These are phyloP conservation scores for Elaeagnus macrophylla DNA, from an alignment of 306 rosid species.

Conservation along the genomic window DNA sequence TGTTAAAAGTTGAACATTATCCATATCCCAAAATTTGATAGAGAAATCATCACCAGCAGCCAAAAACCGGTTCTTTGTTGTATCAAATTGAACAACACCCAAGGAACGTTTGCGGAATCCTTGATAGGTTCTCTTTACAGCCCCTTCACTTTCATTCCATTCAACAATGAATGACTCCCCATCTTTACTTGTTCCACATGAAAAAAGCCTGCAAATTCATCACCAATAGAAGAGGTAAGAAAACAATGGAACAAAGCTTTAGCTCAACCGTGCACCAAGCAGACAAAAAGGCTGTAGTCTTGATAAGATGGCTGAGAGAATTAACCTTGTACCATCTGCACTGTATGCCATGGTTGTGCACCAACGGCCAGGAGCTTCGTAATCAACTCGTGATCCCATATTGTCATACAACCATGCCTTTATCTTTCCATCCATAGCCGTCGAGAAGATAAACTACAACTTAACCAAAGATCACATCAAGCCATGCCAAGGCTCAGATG, in stretches of 20 bases:
- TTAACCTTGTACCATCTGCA: conserved; percentile 89
- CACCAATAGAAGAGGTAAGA: conserved; percentile 2
- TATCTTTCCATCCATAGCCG: conserved; percentile 90
- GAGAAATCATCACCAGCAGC: conserved; percentile 95
- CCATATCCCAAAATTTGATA: conserved; percentile 98
- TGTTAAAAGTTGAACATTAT: conserved; percentile 64
- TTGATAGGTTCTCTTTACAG: conserved; percentile 80
- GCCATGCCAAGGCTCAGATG: conserved; percentile 1
- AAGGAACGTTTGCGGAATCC: conserved; percentile 87
- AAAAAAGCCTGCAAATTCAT: conserved; percentile 62
- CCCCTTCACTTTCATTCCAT: conserved; percentile 98
- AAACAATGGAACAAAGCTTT: not conserved
- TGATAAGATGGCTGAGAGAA: conserved; percentile 11
- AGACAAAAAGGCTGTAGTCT: conserved; percentile 2
- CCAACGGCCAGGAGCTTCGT: conserved; percentile 95
- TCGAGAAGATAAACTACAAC: conserved; percentile 86
- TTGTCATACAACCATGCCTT: conserved; percentile 98
- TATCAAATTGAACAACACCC: conserved; percentile 89
- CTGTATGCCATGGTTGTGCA: conserved; percentile 93
- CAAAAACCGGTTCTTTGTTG: conserved; percentile 80
- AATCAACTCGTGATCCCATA: conserved; percentile 92
- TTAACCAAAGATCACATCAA: conserved; percentile 13
- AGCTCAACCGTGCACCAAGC: conserved; percentile 2
- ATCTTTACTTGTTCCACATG: conserved; percentile 90
- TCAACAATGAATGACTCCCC: conserved; percentile 92